Conservation (phyloP, 257 asterid species). For the Nemophila menziesii region DNA sequence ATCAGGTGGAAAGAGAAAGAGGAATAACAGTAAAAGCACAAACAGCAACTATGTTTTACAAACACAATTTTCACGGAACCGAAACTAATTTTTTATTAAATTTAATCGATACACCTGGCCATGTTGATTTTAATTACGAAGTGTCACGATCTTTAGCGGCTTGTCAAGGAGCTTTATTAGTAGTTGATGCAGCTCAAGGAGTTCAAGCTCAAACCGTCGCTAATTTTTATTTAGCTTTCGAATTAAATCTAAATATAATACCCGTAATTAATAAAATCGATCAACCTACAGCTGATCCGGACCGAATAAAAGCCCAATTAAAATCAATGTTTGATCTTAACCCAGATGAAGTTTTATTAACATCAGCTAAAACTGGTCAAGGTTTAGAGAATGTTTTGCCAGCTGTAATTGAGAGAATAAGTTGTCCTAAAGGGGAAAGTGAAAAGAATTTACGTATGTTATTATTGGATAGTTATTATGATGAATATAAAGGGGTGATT, state of each 20-base stretch:
- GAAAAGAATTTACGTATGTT: slow-evolving; percentile 68
- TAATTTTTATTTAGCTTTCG: slow-evolving; percentile 90
- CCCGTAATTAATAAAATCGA: slow-evolving; percentile 94
- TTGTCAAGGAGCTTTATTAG: slow-evolving; percentile 94
- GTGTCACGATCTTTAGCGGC: slow-evolving; percentile 97
- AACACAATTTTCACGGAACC: slow-evolving; percentile 44
- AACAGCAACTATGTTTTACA: slow-evolving; percentile 96
- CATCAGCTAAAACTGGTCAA: slow-evolving; percentile 92
- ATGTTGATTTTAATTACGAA: slow-evolving; percentile 93
- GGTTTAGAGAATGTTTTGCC: slow-evolving; percentile 92
- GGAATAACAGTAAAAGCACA: slow-evolving; percentile 98
- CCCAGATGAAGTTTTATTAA: slow-evolving; percentile 64
- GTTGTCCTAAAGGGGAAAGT: slow-evolving; percentile 72
- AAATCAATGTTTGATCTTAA: slow-evolving; percentile 92
- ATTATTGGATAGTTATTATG: slow-evolving; percentile 88
- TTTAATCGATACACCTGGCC: slow-evolving; percentile 95
- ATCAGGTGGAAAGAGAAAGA: slow-evolving; percentile 95
- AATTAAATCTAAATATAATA: slow-evolving; percentile 63
- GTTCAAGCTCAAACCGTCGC: slow-evolving; percentile 99
- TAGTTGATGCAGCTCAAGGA: slow-evolving; percentile 97
- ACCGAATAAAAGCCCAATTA: slow-evolving; percentile 78
- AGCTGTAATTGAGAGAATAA: slow-evolving; percentile 90
- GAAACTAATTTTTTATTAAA: slow-evolving; percentile 57
- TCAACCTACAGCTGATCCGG: slow-evolving; percentile 98
- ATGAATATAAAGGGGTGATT: slow-evolving; percentile 91